Percentiles rank a stretch among this genome's conserved stretches.
Conservation (phyloP, 2,329 filamentous ascomycete genomes). For the Didymosphaeria variabile region DNA sequence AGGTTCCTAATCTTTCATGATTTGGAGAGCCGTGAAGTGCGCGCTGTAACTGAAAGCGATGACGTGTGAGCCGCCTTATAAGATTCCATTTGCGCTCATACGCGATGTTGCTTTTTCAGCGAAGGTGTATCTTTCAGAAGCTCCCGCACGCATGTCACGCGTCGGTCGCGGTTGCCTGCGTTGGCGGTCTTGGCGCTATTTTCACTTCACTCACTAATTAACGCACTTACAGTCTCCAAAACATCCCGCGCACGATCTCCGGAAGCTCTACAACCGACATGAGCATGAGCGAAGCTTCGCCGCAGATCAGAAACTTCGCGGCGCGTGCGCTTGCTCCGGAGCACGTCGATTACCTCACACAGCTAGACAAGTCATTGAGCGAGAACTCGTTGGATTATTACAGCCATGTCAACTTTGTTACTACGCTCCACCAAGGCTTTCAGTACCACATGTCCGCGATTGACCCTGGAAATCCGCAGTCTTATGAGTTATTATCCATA, state of each 20-base stretch:
- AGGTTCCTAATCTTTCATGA: conserved; percentile 25
- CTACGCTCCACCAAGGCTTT: conserved; percentile 59
- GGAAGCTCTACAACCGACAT: conserved; percentile 56
- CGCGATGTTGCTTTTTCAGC: background rate
- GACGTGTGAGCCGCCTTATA: background rate
- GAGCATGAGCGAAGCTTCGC: conserved; percentile 57
- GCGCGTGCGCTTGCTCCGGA: conserved; percentile 54
- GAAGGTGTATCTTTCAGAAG: background rate
- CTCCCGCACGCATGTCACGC: background rate
- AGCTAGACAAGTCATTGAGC: conserved; percentile 53
- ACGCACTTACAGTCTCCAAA: conserved; percentile 31
- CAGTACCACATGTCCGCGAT: conserved; percentile 49
- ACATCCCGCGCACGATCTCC: conserved; percentile 51
- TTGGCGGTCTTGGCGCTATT: conserved; percentile 20
- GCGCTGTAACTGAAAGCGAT: background rate
- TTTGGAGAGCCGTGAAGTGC: background rate
- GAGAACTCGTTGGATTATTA: conserved; percentile 61
- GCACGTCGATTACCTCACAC: conserved; percentile 55
- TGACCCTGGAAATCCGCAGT: conserved; percentile 46
- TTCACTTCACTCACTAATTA: conserved; percentile 23
- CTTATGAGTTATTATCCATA: conserved; percentile 56
- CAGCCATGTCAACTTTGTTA: conserved; percentile 58
- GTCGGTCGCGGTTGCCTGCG: conserved; percentile 30
- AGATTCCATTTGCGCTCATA: background rate
- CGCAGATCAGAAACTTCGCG: conserved; percentile 54